These are phyloP conservation scores for Spathaspora gorwiae DNA, from an alignment of 805 yeast species.

Conservation along the genomic window DNA sequence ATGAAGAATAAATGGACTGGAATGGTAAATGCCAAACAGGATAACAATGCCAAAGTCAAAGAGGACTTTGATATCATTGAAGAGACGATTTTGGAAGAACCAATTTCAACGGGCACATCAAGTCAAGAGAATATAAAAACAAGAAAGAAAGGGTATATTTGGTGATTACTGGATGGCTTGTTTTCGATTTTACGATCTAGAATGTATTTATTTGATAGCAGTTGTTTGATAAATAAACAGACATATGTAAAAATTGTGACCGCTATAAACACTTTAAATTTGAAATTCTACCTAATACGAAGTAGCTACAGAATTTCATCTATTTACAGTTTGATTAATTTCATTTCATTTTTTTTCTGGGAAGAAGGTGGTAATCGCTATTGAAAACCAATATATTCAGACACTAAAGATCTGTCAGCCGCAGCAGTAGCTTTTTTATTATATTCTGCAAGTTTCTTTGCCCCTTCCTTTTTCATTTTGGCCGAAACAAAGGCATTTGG, in stretches of 20 bases:
- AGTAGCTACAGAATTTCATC: no score
- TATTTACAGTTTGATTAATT: neutral
- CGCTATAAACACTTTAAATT: no score
- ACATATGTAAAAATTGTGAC: no score
- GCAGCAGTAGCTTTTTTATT: slow-evolving; percentile 18
- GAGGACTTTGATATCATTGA: slow-evolving; percentile 48
- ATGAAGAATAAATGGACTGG: slow-evolving; percentile 7
- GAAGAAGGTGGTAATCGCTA: neutral
- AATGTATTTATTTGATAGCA: no score
- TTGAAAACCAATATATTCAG: slow-evolving; percentile 26
- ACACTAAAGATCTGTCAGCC: slow-evolving; percentile 26
- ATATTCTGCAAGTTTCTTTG: slow-evolving; percentile 13
- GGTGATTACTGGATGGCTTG: neutral
- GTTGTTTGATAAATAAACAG: no score
- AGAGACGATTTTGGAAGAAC: slow-evolving; percentile 8
- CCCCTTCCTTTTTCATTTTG: slow-evolving; percentile 21
- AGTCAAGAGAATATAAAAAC: neutral
- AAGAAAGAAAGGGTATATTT: slow-evolving; percentile 3
- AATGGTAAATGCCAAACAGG: neutral
- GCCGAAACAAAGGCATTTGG: slow-evolving; percentile 37
- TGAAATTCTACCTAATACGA: no score
- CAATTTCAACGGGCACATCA: neutral
- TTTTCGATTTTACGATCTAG: no score
- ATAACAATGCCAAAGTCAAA: neutral
- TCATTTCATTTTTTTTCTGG: neutral